Evolutionary conservation across 169 alveolate species (phyloP).

Genomic region (Eimeria praecox): DNA sequence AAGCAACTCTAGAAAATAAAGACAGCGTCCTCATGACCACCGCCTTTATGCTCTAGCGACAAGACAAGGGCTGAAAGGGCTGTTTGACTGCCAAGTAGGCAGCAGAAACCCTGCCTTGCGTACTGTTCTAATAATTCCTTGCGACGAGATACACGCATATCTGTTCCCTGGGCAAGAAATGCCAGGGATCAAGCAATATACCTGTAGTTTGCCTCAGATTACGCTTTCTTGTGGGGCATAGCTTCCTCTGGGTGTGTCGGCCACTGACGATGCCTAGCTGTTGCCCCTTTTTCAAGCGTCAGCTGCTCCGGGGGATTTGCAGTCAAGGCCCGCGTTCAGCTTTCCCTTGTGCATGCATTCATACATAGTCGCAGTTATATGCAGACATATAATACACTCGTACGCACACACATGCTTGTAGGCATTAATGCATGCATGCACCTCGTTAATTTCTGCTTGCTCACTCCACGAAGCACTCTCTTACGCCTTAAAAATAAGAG

Average conservation of each 20-base stretch:
- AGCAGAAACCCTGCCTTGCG: background rate
- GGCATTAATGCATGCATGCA: no score
- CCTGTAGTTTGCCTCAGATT: background rate
- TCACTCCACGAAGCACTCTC: background rate
- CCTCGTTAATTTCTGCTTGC: background rate
- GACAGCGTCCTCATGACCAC: slow-evolving; percentile 65
- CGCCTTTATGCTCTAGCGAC: slow-evolving; percentile 60
- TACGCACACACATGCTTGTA: background rate
- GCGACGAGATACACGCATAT: background rate
- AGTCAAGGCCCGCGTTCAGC: background rate
- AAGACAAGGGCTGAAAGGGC: background rate
- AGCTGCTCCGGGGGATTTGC: background rate
- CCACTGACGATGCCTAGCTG: background rate
- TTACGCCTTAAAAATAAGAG: background rate
- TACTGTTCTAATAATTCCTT: background rate
- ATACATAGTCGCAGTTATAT: background rate
- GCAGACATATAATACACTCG: background rate
- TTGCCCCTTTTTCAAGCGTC: background rate
- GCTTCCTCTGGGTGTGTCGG: background rate
- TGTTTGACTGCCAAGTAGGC: background rate
- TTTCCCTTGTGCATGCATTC: background rate
- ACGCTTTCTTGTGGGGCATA: background rate
- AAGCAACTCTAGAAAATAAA: slow-evolving; percentile 7
- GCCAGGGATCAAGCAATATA: background rate
- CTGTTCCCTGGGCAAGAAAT: background rate